phyloP scores from a whole-genome alignment of 2,329 filamentous ascomycete genomes.

The Xylaria sp. region DNA sequence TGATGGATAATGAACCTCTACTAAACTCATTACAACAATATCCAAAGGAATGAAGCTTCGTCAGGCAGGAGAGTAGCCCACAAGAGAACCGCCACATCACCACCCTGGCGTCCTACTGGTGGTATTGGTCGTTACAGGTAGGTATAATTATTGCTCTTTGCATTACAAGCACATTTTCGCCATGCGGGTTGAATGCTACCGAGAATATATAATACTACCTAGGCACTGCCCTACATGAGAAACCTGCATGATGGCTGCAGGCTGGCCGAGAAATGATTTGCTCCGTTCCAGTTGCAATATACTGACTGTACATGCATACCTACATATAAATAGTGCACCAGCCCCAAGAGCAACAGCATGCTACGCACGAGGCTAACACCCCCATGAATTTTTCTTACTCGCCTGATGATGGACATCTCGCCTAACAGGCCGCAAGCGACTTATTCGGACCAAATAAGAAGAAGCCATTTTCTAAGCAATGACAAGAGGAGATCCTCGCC shows the following conservation, averaged over 20 bases:
- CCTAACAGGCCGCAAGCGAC: neutral
- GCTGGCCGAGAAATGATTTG: neutral
- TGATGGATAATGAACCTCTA: too few species aligned
- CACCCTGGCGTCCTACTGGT: neutral
- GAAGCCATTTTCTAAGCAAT: too few species aligned
- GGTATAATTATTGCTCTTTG: neutral
- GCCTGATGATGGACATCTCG: neutral
- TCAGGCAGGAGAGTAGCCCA: neutral
- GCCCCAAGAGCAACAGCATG: neutral
- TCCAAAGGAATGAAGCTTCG: too few species aligned
- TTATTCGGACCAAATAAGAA: too few species aligned
- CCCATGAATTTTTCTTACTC: neutral
- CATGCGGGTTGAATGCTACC: slow-evolving; percentile 5
- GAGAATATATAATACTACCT: neutral
- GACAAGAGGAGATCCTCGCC: neutral
- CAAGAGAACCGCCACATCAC: neutral
- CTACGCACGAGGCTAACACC: slow-evolving; percentile 1
- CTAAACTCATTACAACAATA: too few species aligned
- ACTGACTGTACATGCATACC: neutral
- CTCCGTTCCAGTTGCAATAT: neutral
- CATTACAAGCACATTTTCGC: neutral
- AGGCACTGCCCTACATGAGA: too few species aligned
- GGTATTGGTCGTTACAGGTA: slow-evolving; percentile 4
- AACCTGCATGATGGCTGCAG: neutral
- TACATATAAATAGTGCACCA: neutral